These are phyloP conservation scores for Candida maltosa DNA, from an alignment of 805 yeast genomes.

Conservation along the genomic window DNA sequence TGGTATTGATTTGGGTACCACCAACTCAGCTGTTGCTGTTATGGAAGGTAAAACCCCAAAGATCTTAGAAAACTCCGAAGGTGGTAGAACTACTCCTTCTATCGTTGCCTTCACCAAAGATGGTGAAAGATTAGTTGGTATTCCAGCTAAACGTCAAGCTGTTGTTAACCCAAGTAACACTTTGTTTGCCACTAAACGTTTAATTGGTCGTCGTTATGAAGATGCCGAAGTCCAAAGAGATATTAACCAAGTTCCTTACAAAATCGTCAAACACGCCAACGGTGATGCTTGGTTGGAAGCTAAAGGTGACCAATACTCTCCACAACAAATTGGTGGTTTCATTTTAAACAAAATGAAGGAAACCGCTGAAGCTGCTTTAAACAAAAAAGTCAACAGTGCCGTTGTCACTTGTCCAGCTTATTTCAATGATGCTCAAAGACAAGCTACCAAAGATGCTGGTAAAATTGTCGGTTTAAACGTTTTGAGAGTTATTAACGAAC, in stretches of 20 bases:
- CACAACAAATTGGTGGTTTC: conserved; percentile 94
- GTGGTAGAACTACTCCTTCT: conserved; percentile 82
- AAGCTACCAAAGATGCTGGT: conserved; percentile 96
- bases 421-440: conserved; percentile 89
- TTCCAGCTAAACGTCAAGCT: conserved; percentile 94
- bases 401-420: conserved; percentile 90
- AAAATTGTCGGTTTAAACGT: conserved; percentile 93
- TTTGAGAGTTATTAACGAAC: conserved; percentile 86
- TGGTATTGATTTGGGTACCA: conserved; percentile 86
- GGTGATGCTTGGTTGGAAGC: conserved; percentile 98
- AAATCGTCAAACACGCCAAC: conserved; percentile 82
- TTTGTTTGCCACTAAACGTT: conserved; percentile 89
- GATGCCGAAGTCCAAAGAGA: conserved; percentile 91
- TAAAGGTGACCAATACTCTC: conserved; percentile 83
- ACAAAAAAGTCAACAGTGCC: conserved; percentile 84
- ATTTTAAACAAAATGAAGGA: conserved; percentile 95
- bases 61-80: conserved; percentile 76
- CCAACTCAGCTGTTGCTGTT: conserved; percentile 85
- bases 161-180: conserved; percentile 93
- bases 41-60: conserved; percentile 77
- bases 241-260: conserved; percentile 82
- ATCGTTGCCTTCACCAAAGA: conserved; percentile 92
- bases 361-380: conserved; percentile 90
- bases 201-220: conserved; percentile 89
- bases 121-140: conserved; percentile 89